A percentile compares a stretch with the other conserved stretches of the same genome.
phyloP scores from a whole-genome alignment of 1,284 basidiomycete species.

The Chondrostereum purpureum region DNA sequence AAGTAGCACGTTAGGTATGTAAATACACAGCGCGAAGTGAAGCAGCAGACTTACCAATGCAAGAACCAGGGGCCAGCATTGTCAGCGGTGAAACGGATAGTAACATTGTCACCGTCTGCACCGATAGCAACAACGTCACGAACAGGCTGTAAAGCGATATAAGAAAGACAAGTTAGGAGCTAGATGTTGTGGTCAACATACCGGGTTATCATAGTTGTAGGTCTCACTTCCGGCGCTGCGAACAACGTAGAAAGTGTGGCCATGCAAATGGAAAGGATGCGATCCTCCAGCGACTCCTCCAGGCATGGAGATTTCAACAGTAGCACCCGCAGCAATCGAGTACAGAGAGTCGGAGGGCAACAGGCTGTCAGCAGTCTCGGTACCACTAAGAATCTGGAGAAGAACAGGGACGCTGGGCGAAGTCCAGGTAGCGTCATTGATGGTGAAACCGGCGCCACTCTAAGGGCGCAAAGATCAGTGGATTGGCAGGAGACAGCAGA shows the following conservation, averaged over 20 bases:
- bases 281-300: conserved; percentile 11
- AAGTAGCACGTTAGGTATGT: no score
- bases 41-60: conserved; percentile 35
- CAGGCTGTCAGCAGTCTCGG: conserved; percentile 18
- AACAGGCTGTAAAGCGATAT: no score
- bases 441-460: neutral
- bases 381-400: conserved; percentile 28
- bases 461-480: neutral
- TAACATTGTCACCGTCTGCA: no score
- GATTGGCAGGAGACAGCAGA: neutral
- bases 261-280: conserved; percentile 28
- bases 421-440: no score
- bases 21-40: no score
- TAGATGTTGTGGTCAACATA: neutral
- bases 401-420: conserved; percentile 12
- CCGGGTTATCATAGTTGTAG: no score
- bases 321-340: conserved; percentile 23
- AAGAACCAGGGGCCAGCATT: conserved; percentile 45
- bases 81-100: conserved; percentile 35
- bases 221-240: no score
- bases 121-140: no score
- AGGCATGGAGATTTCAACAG: conserved; percentile 26
- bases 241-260: conserved; percentile 13
- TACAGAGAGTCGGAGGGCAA: conserved; percentile 22
- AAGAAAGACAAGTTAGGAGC: no score